Evolutionary conservation across 257 asterid genomes (phyloP), one percentile per base, ranked within the genome.

Genomic region (Scutellaria barbata): DNA sequence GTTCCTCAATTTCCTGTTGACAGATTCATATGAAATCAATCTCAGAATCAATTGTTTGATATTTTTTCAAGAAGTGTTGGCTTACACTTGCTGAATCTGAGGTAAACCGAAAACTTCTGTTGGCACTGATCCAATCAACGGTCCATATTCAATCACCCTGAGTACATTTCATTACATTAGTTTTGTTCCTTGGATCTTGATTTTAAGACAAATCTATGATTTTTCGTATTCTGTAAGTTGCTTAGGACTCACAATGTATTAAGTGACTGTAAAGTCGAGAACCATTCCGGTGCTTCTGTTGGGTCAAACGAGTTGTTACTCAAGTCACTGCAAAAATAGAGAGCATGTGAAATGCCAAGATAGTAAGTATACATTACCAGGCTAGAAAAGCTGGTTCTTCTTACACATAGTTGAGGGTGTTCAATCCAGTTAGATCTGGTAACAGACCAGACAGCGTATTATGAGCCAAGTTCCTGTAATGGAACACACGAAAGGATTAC

Each of bases 31-130:
- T 10, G 40, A 7, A 33, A 35, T 54, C 56, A 47, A n/a, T 10
- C 14, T 43, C 47, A 11, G 45, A 4, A 35, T 37, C 6, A 43
- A 18, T 39, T 13, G 3, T 56, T n/a, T 35, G 18, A 2, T 63
- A 17, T n/a, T 61, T 53, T 61, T 22, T n/a, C 5, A 10, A 8
- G 7, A 25, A 37, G 11, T 71, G 40, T 35, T 20, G 58, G 64
- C 97, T 81, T 81, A 94, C 99, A 94, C 96, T 91, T 91, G 96
- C 79, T 86, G 86, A 77, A 94, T 82, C 77, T 88, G 91, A 64
- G 97, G 91, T 72, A 88, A 82, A 66, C 79, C 77, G 81, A 94
- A 88, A 50, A 89, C 68, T 25, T 58, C 81, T 68, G 80, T 72
- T 20, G 97, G 96, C 76, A 94, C 79, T 5, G 80, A 14, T 85